phyloP scores from a whole-genome alignment of 2,329 filamentous ascomycete species.

The Purpureocillium takamizusanense region DNA sequence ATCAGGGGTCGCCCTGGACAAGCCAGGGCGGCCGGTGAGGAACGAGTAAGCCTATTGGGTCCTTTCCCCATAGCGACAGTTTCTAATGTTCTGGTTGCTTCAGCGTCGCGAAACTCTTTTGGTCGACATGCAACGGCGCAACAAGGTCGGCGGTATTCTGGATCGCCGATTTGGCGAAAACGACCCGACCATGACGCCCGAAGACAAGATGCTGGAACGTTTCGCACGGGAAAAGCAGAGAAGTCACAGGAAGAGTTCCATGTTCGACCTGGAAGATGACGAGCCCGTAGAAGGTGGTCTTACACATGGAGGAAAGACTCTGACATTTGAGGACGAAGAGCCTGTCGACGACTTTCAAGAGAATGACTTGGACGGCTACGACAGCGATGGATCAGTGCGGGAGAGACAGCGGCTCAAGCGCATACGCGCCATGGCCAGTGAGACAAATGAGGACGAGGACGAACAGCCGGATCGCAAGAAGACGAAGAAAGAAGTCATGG shows the following conservation, averaged over 20 bases:
- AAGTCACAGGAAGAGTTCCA: conserved; percentile 63
- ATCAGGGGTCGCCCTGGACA: conserved; percentile 71
- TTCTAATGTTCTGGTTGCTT: conserved; percentile 6
- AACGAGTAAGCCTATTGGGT: conserved; percentile 48
- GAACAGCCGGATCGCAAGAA: conserved; percentile 77
- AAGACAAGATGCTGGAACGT: conserved; percentile 84
- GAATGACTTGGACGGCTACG: conserved; percentile 57
- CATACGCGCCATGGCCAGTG: conserved; percentile 34
- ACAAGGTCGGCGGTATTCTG: conserved; percentile 86
- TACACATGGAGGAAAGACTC: conserved; percentile 74
- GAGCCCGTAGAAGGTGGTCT: conserved; percentile 52
- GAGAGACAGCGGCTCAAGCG: conserved; percentile 48
- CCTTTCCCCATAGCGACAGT: not conserved
- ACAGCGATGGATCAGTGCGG: conserved; percentile 46
- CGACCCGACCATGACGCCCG: conserved; percentile 85
- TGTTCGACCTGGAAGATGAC: conserved; percentile 80
- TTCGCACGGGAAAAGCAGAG: conserved; percentile 83
- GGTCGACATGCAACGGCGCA: conserved; percentile 80
- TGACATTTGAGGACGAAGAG: conserved; percentile 51
- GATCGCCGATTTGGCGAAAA: conserved; percentile 95
- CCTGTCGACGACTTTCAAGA: conserved; percentile 70
- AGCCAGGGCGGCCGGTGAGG: conserved; percentile 78
- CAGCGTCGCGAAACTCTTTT: conserved; percentile 73
- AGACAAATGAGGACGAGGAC: conserved; percentile 38
- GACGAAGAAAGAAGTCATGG: conserved; percentile 93